A percentile compares a stretch with the other conserved stretches of the same genome.
phyloP scores from a whole-genome alignment of 805 yeast species.

The Teunomyces aglyptinius region DNA sequence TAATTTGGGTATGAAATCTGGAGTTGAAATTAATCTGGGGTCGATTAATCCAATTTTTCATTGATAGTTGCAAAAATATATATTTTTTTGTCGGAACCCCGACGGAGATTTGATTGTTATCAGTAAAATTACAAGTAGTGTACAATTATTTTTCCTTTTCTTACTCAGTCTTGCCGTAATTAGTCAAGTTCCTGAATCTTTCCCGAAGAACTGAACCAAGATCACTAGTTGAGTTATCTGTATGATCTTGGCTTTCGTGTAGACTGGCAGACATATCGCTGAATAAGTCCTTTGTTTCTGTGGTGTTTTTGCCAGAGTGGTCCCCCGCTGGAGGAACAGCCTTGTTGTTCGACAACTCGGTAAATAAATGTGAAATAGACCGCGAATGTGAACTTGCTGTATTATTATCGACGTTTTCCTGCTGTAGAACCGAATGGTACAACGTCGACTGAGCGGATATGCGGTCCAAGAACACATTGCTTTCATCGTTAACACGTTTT shows the following conservation, averaged over 20 bases:
- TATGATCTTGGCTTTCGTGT: slow-evolving; percentile 9
- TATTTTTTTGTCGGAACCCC: slow-evolving; percentile 1
- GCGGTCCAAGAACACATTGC: slow-evolving; percentile 35
- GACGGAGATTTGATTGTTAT: background rate
- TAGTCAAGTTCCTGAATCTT: slow-evolving; percentile 20
- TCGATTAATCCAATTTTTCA: background rate
- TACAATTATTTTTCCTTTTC: background rate
- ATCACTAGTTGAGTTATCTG: slow-evolving; percentile 21
- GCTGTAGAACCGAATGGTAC: slow-evolving; percentile 27
- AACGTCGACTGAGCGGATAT: slow-evolving; percentile 28
- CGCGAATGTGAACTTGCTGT: slow-evolving; percentile 20
- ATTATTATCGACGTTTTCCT: slow-evolving; percentile 13
- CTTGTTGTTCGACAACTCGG: slow-evolving; percentile 21
- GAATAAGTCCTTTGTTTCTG: slow-evolving; percentile 12
- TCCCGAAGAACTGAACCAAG: slow-evolving; percentile 22
- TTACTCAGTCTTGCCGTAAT: slow-evolving; percentile 8
- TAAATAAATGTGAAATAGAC: slow-evolving; percentile 33
- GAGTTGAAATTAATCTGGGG: too few relatives aligned
- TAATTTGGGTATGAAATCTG: too few relatives aligned
- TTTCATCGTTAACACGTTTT: slow-evolving; percentile 18
- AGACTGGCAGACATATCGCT: slow-evolving; percentile 9
- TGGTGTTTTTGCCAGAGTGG: slow-evolving; percentile 6
- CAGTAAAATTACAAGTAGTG: background rate
- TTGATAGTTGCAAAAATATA: background rate
- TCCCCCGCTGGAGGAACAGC: background rate